Evolutionary conservation across 2,329 filamentous ascomycete species (phyloP), one percentile per base, ranked within the genome.

Genomic region (Zymoseptoria passerinii): DNA sequence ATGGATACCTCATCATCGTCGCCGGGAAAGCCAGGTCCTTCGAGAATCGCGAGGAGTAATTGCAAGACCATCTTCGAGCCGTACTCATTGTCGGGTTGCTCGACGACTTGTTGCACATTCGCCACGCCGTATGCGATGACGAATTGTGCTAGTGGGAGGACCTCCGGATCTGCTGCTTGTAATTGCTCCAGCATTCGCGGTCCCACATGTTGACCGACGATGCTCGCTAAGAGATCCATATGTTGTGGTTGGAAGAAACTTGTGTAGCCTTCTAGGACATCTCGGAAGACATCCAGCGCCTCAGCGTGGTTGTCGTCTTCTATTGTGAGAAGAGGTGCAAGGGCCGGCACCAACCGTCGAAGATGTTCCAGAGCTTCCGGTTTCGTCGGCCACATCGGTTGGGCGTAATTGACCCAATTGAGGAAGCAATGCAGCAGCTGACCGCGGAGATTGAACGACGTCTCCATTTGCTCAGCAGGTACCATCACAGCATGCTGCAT

Each of bases 1-100:
- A 88, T 82, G 57, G 90, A 91, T 9, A 91, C 83, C 62, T 83
- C 85, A 66, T 94, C 88, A 57, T 92, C 88, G 3, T 81, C 81
- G 1, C 86, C 84, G 1, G 87, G 83, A 65, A 83, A 81, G 1
- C 89, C 88, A 10, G 83, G 77, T 10, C 84, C 81, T 19, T 80
- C 80, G 23, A 92, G 76, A 4, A 94, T 78, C 3, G 84, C 83
- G 81, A 83, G n/a, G 89, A 76, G 35, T 78, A 81, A 59, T 40
- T 63, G 59, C 10, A 71, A 74, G 13, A 89, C 72, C 53, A 88
- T 77, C 28, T 76, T 75, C 56, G 80, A 77, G 48, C 71, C 68
- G n/a, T 66, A 61, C 50, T 78, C 78, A n/a, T 75, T 69, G 28
- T 82, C 77, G 1, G 75, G 74, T 51, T 76, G 73, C 59, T 81